Base-by-base conservation (phyloP, 2,329 filamentous ascomycete species). In the Juglanconis oblonga region DNA sequence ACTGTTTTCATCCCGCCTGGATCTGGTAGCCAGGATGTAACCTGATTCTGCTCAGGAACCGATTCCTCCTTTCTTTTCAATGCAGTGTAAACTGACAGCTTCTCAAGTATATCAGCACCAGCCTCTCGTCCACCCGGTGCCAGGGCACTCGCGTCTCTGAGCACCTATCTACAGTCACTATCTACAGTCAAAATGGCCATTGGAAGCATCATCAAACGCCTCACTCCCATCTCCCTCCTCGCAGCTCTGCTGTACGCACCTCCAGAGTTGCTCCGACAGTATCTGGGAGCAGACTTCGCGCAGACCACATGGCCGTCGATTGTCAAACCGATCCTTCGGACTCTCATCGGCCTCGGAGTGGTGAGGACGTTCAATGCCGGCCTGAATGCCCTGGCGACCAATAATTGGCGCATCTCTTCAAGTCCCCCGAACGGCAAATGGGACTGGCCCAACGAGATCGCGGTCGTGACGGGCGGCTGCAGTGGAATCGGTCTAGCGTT, bases 401-500 rank as follows among this genome's bases (percentile, higher is more conserved):
- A 68, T 38, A 58, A 63, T 31, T 69, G 67, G 67, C 65, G 64
- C 14, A 17, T 42, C 10, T 67, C 45, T 7, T 57, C 50, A 29
- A 62, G 36, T n/a, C 58, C n/a, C 31, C 45, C 31, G 47, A 44
- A 31, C 8, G 52, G 52, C 10, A 33, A 14, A 7, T 70, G 69
- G 68, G 58, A 70, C 62, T 70, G 67, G 67, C 58, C 66, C 10
- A 63, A 63, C 29, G 68, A 70, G 54, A 61, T 69, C 35, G 68
- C 68, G 29, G 68, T 70, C n/a, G 66, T 67, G 44, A 67, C 66
- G 17, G 66, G 66, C n/a, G 66, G 66, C 17, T 58, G 64, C 48
- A 66, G 65, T 48, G 76, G 76, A 6, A 76, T 78, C 52, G 76
- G 76, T 4, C 65, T 68, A 45, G 66, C 70, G 13, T 69, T 76